phyloP scores from a whole-genome alignment of 331 rosid genomes.

The Saraca asoca region DNA sequence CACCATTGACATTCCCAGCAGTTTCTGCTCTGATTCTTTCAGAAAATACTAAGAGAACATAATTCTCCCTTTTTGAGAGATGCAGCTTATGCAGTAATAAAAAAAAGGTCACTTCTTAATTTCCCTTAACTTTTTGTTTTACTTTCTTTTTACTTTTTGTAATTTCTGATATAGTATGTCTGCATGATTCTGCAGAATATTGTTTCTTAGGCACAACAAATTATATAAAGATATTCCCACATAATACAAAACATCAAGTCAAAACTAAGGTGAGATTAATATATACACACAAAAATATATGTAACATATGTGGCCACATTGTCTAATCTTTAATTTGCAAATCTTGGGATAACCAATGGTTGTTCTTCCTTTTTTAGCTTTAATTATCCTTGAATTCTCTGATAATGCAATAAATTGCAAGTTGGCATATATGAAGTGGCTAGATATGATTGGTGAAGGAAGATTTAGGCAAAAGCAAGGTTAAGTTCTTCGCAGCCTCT shows the following conservation, averaged over 20 bases:
- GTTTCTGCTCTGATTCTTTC: slow-evolving; percentile 43
- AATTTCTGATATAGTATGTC: neutral
- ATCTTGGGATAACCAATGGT: slow-evolving; percentile 24
- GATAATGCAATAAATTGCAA: too few species aligned
- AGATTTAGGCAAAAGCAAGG: slow-evolving; percentile 31
- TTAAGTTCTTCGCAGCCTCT: slow-evolving; percentile 26
- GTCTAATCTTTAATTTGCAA: slow-evolving; percentile 14
- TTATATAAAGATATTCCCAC: neutral
- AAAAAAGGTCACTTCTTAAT: slow-evolving; percentile 31
- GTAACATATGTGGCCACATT: slow-evolving; percentile 6
- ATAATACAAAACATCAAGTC: neutral
- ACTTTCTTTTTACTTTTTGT: neutral
- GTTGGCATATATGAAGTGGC: neutral
- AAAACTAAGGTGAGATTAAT: neutral
- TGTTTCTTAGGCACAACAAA: neutral
- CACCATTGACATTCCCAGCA: slow-evolving; percentile 38
- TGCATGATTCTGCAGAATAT: neutral
- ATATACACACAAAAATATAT: neutral
- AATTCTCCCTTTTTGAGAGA: slow-evolving; percentile 43
- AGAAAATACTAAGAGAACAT: slow-evolving; percentile 42
- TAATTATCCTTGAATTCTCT: neutral
- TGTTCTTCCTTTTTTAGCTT: neutral
- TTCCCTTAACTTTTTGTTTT: neutral
- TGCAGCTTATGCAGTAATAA: slow-evolving; percentile 30
- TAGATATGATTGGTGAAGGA: slow-evolving; percentile 27